Conservation (phyloP, 2,329 filamentous ascomycete species). For the Colletotrichum tropicicola region DNA sequence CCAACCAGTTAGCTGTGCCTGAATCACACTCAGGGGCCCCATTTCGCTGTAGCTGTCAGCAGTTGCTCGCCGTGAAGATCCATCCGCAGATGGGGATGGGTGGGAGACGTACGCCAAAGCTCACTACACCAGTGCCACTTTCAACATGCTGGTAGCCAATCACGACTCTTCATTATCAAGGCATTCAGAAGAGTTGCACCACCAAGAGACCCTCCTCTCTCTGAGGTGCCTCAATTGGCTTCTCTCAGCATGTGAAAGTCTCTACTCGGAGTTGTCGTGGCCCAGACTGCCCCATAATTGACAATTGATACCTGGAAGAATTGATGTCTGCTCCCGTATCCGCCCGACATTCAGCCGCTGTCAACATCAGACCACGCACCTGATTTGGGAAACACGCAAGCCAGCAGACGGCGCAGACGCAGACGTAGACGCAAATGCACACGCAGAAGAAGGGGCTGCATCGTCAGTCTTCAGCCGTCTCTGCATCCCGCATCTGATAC, state of each 20-base stretch:
- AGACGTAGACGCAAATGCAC: background rate
- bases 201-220: background rate
- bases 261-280: background rate
- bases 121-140: background rate
- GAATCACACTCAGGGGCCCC: background rate
- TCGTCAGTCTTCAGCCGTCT: background rate
- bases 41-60: background rate
- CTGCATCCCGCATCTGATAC: background rate
- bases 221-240: background rate
- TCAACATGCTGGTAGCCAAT: background rate
- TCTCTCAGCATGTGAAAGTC: slow-evolving; percentile 20
- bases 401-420: background rate
- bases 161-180: background rate
- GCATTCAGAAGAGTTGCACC: background rate
- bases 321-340: too few species aligned
- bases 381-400: background rate
- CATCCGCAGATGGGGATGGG: background rate
- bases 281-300: background rate
- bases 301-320: background rate
- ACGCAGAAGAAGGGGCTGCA: background rate
- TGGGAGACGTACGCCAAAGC: background rate
- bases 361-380: background rate
- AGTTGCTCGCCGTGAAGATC: background rate
- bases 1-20: background rate
- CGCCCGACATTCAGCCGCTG: background rate